A percentile compares a stretch with the other conserved stretches of the same genome.
Evolutionary conservation across 2,329 filamentous ascomycete species (phyloP).

Genomic region (Penicillium sp.): DNA sequence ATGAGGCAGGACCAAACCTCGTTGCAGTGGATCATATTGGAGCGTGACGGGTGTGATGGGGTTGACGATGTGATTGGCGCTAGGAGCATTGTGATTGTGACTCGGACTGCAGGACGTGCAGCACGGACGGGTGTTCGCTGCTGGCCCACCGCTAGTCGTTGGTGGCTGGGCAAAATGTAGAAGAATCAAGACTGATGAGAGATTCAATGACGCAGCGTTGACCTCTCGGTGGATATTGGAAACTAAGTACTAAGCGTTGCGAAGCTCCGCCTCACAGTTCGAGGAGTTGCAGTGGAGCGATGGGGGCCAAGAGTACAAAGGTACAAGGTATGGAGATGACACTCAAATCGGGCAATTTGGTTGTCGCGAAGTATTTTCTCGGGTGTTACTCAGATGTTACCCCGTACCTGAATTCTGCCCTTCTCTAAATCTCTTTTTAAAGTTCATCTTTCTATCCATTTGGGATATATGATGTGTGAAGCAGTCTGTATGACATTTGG

Average conservation of each 20-base stretch:
- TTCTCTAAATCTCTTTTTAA: no score
- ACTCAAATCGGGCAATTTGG: no score
- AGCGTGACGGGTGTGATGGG: constrained; percentile 27
- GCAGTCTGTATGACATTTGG: background rate
- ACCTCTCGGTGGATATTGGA: background rate
- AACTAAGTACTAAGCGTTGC: background rate
- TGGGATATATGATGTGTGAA: no score
- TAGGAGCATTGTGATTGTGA: constrained; percentile 38
- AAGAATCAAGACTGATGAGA: background rate
- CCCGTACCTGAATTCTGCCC: no score
- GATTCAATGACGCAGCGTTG: background rate
- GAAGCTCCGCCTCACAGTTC: background rate
- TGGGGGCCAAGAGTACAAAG: background rate
- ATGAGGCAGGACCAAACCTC: constrained; percentile 9
- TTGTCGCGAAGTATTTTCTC: no score
- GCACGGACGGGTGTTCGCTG: constrained; percentile 20
- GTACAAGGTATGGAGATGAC: background rate
- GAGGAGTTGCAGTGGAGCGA: background rate
- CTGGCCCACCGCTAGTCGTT: background rate
- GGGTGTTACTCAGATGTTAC: no score
- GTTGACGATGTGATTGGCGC: constrained; percentile 27
- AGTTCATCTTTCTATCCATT: no score
- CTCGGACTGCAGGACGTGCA: constrained; percentile 28
- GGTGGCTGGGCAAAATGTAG: constrained; percentile 2
- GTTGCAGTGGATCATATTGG: constrained; percentile 13